Percentiles rank a stretch among this genome's conserved stretches.
phyloP scores from a whole-genome alignment of 768 basidiomycete species.

The Hortiboletus campestris region DNA sequence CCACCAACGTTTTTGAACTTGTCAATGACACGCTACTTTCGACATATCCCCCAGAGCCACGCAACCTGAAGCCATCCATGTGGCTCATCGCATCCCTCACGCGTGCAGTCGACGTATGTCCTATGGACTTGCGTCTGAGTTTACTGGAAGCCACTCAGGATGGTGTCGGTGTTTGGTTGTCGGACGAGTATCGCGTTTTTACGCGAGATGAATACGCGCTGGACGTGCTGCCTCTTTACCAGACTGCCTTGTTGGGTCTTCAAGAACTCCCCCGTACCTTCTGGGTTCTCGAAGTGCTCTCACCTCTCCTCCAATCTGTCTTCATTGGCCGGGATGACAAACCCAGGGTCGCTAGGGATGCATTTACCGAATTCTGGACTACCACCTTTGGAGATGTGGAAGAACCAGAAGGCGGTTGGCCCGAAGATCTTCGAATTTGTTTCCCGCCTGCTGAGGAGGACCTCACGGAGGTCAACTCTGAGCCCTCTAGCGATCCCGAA shows the following conservation, averaged over 20 bases:
- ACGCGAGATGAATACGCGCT: conserved; percentile 52
- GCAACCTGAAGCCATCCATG: conserved; percentile 49
- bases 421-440: conserved; percentile 41
- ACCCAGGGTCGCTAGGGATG: conserved; percentile 41
- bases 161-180: conserved; percentile 59
- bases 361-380: conserved; percentile 66
- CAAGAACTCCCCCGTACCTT: conserved; percentile 43
- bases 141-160: conserved; percentile 53
- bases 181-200: conserved; percentile 54
- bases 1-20: conserved; percentile 54
- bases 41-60: conserved; percentile 64
- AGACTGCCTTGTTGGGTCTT: conserved; percentile 53
- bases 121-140: conserved; percentile 42
- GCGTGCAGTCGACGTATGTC: conserved; percentile 54
- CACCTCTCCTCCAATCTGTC: conserved; percentile 53
- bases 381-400: conserved; percentile 40
- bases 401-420: conserved; percentile 54
- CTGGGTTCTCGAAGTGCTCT: conserved; percentile 45
- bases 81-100: conserved; percentile 64
- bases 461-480: conserved; percentile 4
- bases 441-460: conserved; percentile 17
- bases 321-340: conserved; percentile 53
- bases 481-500: conserved; percentile 27
- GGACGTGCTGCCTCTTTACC: conserved; percentile 64
- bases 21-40: conserved; percentile 57